A percentile compares a stretch with the other conserved stretches of the same genome.
phyloP scores from a whole-genome alignment of 2,329 filamentous ascomycete species.

The Ploettnerulaceae sp. region DNA sequence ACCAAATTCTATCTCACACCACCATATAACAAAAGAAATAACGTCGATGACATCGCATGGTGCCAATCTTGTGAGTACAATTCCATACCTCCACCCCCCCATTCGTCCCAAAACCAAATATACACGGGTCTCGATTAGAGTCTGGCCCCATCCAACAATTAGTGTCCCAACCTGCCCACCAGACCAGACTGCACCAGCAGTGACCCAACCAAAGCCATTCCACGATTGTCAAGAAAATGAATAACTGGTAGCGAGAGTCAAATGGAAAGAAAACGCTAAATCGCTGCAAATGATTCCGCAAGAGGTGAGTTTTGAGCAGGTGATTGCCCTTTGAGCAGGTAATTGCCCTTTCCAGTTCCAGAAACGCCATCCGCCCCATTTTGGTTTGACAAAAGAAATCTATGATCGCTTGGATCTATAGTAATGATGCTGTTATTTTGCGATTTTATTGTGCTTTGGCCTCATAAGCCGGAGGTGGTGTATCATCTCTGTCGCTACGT shows the following conservation, averaged over 20 bases:
- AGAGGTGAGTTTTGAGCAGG: slow-evolving; percentile 20
- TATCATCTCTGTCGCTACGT: slow-evolving; percentile 45
- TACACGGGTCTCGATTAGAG: slow-evolving; percentile 15
- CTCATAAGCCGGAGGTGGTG: slow-evolving; percentile 60
- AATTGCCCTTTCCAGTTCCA: not conserved
- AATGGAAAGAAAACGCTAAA: slow-evolving; percentile 20
- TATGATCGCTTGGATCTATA: slow-evolving; percentile 9
- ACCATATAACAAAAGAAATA: slow-evolving; percentile 2
- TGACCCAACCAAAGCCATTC: not conserved
- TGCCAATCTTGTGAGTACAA: slow-evolving; percentile 1
- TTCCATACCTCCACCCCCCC: not conserved
- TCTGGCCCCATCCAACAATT: slow-evolving; percentile 6
- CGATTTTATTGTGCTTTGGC: slow-evolving; percentile 24
- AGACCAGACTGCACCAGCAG: slow-evolving; percentile 5
- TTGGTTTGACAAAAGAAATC: not conserved
- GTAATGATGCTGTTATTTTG: slow-evolving; percentile 12
- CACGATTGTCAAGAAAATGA: not conserved
- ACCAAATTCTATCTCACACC: not conserved
- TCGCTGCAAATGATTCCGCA: slow-evolving; percentile 18
- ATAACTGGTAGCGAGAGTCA: not conserved
- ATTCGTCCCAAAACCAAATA: not conserved
- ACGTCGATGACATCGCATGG: slow-evolving; percentile 2
- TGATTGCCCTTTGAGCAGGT: slow-evolving; percentile 8
- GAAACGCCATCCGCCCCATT: slow-evolving; percentile 8
- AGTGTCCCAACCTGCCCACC: not conserved